Evolutionary conservation across 75 land plant species (phyloP), one percentile per base, ranked within the genome.

Genomic region (Azolla pinnata): DNA sequence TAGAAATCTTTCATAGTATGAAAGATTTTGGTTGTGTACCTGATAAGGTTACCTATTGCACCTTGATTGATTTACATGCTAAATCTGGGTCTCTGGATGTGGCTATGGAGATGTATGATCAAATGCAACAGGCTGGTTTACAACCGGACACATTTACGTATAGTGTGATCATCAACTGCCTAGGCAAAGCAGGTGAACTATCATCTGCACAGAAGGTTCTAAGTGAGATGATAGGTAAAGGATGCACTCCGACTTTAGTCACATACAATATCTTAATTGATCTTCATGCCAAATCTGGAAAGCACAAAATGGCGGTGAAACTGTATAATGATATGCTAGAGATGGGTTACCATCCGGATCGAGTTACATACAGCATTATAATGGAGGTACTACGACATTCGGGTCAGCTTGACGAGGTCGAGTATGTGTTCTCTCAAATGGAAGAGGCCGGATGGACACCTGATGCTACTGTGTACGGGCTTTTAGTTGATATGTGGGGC

Each of bases 11-110:
- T 56, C 16, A 82, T 23, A 50, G 75, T 24, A 95, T 95, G 91
- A 83, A 80, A 55, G 64, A 67, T 45, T 75, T 54, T 16, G 96
- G 99, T 1, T 77, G 79, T 67, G 60, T 46, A 30, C 99, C 99
- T 49, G 99, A 95, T 40, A 75, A 75, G 24, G 97, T 90, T 14
- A 95, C 99, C 3, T 95, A 86, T 32, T 83, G 91, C 67, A 95
- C 99, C 4, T 88, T 95, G n/a, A 84, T 95, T 63, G 97, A 95
- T 64, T 80, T 95, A 47, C 91, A 95, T 75, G 96, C 91, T 0
- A 95, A 95, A 72, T 81, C 97, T 60, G 99, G 99, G 16, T 86
- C 68, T 72, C 80, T 92, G 26, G 88, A 95, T 55, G 81, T 79
- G 49, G 90, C 99, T 17, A 69, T 95, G 89, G 65, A 86, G 47